Evolutionary conservation across 106 monocot genomes (phyloP), one percentile per base, ranked within the genome.

Genomic region (Gastrodia elata): DNA sequence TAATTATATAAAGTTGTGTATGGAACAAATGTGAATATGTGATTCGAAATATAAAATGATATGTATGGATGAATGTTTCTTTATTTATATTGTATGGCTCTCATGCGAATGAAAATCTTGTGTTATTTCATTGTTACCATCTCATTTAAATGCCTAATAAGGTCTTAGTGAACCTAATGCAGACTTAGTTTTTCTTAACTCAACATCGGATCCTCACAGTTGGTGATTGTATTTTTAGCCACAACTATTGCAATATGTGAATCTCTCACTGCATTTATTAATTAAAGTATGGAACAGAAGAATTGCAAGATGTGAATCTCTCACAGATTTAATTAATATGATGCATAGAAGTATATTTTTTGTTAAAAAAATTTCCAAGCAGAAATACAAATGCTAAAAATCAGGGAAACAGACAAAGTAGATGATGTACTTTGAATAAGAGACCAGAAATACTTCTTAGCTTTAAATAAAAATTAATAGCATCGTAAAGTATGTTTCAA

Each of bases 261-360:
- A 61, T 61, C 32, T 13, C 30, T 7, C 2, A 61, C 30, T 1
- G 22, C 30, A 27, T 30, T 32, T n/a, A 8, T 61, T 61, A 30
- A 61, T 61, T 13, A n/a, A 13, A 52, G 52, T 22, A 52, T n/a
- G 20, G n/a, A 9, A n/a, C n/a, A 32, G 13, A 30, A 32, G 7
- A 13, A 61, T 61, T 32, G 61, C 61, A 61, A 30, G 61, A 61
- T 61, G 32, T 61, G 30, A 61, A 61, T 61, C 32, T 13, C 30
- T 7, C 2, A 61, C 30, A 0, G 22, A 27, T 30, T 32, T n/a
- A 8, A 9, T 2, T 11, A 61, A 28, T 30, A 30, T 61, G 27
- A 57, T 4, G 57, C 56, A 22, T 24, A 56, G 20, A 59, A 59
- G 28, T 59, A 27, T 28, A 59, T 28, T 59, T 25, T 28, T 30